phyloP scores from a whole-genome alignment of 2,329 filamentous ascomycete genomes.

The Arthroderma uncinatum region DNA sequence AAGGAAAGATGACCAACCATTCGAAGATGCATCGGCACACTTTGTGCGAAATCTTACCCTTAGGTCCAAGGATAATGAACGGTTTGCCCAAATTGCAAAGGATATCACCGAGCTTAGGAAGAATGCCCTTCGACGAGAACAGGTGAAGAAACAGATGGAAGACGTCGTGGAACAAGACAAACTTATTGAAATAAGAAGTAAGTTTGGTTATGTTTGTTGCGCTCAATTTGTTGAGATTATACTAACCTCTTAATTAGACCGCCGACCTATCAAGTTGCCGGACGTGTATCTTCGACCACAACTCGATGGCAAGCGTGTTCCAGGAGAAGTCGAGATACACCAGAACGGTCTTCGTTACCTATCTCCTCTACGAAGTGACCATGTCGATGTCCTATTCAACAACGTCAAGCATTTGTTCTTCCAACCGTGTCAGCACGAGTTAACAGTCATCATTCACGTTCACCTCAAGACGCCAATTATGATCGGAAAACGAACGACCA shows the following conservation, averaged over 20 bases:
- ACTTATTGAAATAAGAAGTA: slow-evolving; percentile 83
- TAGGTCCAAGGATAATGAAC: slow-evolving; percentile 75
- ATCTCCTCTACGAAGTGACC: slow-evolving; percentile 65
- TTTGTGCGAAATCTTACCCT: slow-evolving; percentile 95
- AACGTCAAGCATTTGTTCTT: slow-evolving; percentile 99
- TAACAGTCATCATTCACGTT: slow-evolving; percentile 96
- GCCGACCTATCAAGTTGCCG: slow-evolving; percentile 77
- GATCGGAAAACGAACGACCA: slow-evolving; percentile 97
- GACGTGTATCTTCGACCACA: slow-evolving; percentile 93
- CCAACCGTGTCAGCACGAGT: slow-evolving; percentile 88
- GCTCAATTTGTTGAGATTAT: neutral
- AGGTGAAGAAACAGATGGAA: slow-evolving; percentile 99
- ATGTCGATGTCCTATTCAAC: slow-evolving; percentile 91
- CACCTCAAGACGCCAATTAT: slow-evolving; percentile 97
- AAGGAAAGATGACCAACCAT: slow-evolving; percentile 92
- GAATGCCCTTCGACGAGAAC: slow-evolving; percentile 79
- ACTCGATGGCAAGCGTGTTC: slow-evolving; percentile 91
- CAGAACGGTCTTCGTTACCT: slow-evolving; percentile 97
- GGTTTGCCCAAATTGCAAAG: slow-evolving; percentile 80
- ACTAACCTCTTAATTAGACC: slow-evolving; percentile 50
- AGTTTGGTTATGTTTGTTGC: slow-evolving; percentile 23
- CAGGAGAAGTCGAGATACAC: slow-evolving; percentile 92
- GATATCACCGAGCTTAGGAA: slow-evolving; percentile 96
- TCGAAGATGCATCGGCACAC: slow-evolving; percentile 90
- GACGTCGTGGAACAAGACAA: slow-evolving; percentile 99